phyloP scores from a whole-genome alignment of 73 alveolate species.

The Tetrahymena elliotti region DNA sequence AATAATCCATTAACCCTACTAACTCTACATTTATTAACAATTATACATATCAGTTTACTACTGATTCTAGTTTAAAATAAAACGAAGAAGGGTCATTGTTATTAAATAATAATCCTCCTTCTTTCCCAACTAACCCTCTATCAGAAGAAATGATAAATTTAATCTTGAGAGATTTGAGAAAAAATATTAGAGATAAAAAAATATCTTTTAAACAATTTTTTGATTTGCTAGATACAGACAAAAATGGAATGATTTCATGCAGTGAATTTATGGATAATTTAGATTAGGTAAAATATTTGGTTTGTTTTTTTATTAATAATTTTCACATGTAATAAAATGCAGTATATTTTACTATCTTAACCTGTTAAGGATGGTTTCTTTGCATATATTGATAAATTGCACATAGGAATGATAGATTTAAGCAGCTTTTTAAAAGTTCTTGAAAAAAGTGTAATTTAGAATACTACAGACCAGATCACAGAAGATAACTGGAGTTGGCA shows the following conservation, averaged over 20 bases:
- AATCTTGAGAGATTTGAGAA: constrained; percentile 32
- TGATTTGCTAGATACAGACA: constrained; percentile 46
- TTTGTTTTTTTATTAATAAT: neutral
- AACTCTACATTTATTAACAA: neutral
- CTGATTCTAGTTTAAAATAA: neutral
- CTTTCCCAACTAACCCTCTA: constrained; percentile 32
- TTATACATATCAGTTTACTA: neutral
- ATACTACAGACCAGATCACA: neutral
- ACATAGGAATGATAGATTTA: constrained; percentile 73
- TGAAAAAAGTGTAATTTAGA: constrained; percentile 33
- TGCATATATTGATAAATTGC: constrained; percentile 70
- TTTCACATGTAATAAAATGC: constrained; percentile 14
- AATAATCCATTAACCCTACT: neutral
- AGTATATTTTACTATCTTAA: constrained; percentile 48
- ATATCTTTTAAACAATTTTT: constrained; percentile 38
- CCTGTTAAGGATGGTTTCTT: constrained; percentile 74
- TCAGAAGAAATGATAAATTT: constrained; percentile 22
- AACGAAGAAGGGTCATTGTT: neutral
- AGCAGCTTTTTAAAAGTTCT: constrained; percentile 54
- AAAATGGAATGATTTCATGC: constrained; percentile 63
- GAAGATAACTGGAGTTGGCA: constrained; percentile 85
- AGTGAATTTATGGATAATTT: constrained; percentile 47
- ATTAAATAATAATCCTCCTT: neutral
- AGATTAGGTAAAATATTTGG: neutral
- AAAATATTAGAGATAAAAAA: constrained; percentile 17